Evolutionary conservation across 106 monocot genomes (phyloP), one percentile per base, ranked within the genome.

Genomic region (Iris macrosiphon): DNA sequence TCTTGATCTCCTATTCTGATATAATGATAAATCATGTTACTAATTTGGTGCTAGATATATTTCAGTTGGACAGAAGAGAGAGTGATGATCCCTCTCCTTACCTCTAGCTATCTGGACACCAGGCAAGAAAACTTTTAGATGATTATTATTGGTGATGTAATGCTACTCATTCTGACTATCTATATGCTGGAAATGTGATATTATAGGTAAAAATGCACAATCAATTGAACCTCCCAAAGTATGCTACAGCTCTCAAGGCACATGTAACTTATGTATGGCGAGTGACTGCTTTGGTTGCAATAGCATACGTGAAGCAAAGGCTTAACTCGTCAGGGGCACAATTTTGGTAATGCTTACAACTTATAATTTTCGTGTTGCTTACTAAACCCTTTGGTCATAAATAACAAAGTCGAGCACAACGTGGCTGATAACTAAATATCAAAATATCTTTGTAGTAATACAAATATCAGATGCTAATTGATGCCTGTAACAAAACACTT

Each of bases 91-190:
- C 85, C 16, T 62, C 65, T 29, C 71, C 75, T 21, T 85, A 85
- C 59, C 79, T 85, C 73, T 85, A 49, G 76, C 80, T 27, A 85
- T 85, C 58, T 85, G 85, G 85, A 68, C 85, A 15, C 85, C 85
- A 72, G 85, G 85, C 57, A 68, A 59, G 66, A 23, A 50, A 1
- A 60, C 35, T 17, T 31, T 61, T 3, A 31, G 18, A 12, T 59
- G 6, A 46, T 38, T 2, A 25, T 39, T 33, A 24, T 22, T 20
- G 34, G 45, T 8, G 17, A 15, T 20, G 33, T 10, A 14, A 13
- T 15, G 24, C 25, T 35, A 24, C 25, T 55, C 9, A 29, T 11
- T 35, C 18, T 41, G 5, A 47, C 18, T 34, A 33, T 32, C 26
- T 29, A 46, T 48, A 0, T 48, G 5, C 33, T 33, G 43, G 40